These are phyloP conservation scores for Cladophialophora yegresii DNA, from an alignment of 2,329 filamentous ascomycete genomes.

Conservation along the genomic window DNA sequence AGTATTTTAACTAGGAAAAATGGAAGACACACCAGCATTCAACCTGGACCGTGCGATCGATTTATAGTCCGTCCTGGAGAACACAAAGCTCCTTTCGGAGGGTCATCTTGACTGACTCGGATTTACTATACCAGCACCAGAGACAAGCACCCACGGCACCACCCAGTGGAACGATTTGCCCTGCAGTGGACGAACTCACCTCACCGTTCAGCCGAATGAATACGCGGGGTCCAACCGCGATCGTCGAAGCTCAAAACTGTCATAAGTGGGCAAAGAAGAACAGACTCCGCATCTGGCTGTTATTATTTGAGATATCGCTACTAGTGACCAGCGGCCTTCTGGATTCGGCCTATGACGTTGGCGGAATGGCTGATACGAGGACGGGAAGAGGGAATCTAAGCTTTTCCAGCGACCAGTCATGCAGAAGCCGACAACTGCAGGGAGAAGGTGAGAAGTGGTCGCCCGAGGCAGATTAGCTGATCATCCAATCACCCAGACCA, in stretches of 20 bases:
- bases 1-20: neutral
- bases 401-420: neutral
- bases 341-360: neutral
- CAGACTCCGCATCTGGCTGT: neutral
- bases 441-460: neutral
- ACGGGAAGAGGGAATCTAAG: neutral
- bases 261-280: neutral
- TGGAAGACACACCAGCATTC: no score
- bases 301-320: neutral
- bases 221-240: neutral
- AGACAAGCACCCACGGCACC: neutral
- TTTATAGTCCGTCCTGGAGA: neutral
- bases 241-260: neutral
- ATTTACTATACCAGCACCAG: neutral
- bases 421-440: neutral
- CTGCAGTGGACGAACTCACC: neutral
- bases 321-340: neutral
- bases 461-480: no score
- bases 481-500: no score
- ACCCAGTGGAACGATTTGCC: neutral
- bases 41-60: neutral
- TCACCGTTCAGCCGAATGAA: conserved; percentile 1
- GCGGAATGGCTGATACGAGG: neutral
- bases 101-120: neutral
- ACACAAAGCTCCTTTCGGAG: neutral